Evolutionary conservation across 192 early-diverging fungal genomes (phyloP), one percentile per base, ranked within the genome.

Genomic region (Gaertneriomyces sp.): DNA sequence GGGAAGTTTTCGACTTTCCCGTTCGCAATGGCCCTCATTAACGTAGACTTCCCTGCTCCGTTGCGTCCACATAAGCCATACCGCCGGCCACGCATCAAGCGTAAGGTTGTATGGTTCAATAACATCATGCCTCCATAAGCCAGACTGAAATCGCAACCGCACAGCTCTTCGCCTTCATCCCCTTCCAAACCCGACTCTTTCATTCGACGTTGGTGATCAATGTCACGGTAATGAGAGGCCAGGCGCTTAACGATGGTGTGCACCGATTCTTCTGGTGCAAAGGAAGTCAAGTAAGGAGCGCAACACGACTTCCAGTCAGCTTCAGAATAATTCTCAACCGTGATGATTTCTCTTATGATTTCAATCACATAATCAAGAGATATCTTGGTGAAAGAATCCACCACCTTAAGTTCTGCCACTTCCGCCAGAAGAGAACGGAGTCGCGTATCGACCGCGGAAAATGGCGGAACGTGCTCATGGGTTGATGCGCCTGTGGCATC

Each of bases 31-130:
- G 83, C 78, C 17, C 76, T 66, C 88, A 92, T 89, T 42, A 92
- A 74, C 25, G 90, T 92, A 7, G 89, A 82, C 55, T 92, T 92
- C 63, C 90, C 90, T 46, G 88, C 86, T 53, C 88, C 90, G 68
- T 92, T 92, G n/a, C 76, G 79, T 53, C 90, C 90, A 73, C 85
- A 89, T 11, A 92, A 67, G 53, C 90, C 90, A 71, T 92, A 92
- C 38, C 88, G 84, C 55, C 84, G 85, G 42, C 90, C 90, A 60
- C 88, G 84, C 64, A 85, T 82, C 7, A 92, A 61, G 76, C 70
- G 73, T 61, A 86, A 61, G 52, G 72, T 72, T 12, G 84, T 86
- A 70, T 82, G 66, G 69, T 85, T 81, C 17, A 85, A 65, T 46
- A 85, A 61, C 73, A 83, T 80, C 75, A 76, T 79, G 41, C 72